Evolutionary conservation across 345 rosid genomes (phyloP), one percentile per base, ranked within the genome.

Genomic region (Capsella bursapastoris): DNA sequence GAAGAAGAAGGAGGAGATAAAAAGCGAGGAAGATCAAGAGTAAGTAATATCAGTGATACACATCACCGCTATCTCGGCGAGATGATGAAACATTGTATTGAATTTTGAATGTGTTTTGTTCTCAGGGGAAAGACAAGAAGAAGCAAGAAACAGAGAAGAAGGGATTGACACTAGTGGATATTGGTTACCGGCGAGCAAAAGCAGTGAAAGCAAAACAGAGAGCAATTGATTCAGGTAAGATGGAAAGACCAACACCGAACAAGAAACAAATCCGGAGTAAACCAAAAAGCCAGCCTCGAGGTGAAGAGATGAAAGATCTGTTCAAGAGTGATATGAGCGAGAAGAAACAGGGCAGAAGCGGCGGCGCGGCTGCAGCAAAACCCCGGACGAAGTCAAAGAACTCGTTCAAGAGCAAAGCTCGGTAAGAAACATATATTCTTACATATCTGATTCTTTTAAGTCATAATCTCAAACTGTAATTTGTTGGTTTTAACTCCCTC

Each of bases 391-490:
- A 86, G 82, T 72, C 95, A 8, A 86, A 85, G 80, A 84, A 84
- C 77, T 86, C 90, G 28, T 91, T 91, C 73, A 94, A 91, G 87
- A 94, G 98, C 92, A 91, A 94, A 80, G 86, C 90, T 53, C 84
- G 98, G 97, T 94, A 86, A 66, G 83, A 57, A 49, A 63, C 1
- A 44, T 22, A 22, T 22, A 22, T 22, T 22, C 25, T 22, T 22
- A 22, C 25, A 22, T 22, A 22, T 22, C 25, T 0, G 25, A 22
- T 22, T 22, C 25, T 22, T 22, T 22, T 22, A 22, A 22, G 25
- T 22, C 25, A 22, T 22, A 22, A 22, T 22, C 25, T 22, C 25
- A 22, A 22, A 22, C 2, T 22, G 32, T 61, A 28, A 14, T 63
- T 37, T 6, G 69, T 4, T 50, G 14, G 12, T 65, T 52, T 27